Conservation (phyloP, 345 rosid genomes). For the Lenwebbia sp. region DNA sequence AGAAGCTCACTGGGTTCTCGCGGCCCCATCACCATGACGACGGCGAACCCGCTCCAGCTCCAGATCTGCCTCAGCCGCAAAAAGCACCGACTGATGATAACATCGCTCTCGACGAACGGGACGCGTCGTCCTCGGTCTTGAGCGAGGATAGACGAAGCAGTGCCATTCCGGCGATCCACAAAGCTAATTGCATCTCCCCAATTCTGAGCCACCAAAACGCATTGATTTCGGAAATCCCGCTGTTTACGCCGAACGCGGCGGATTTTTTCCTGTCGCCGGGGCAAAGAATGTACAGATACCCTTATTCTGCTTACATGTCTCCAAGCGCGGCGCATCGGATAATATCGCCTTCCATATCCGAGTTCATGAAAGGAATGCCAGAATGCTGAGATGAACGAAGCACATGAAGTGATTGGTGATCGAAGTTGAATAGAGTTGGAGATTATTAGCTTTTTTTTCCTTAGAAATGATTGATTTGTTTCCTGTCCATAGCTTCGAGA, state of each 20-base stretch:
- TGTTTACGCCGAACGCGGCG: constrained; percentile 18
- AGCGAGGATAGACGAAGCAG: neutral
- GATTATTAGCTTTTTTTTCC: neutral
- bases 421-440: neutral
- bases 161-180: neutral
- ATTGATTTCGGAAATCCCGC: constrained; percentile 21
- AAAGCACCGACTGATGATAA: neutral
- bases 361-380: constrained; percentile 21
- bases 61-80: neutral
- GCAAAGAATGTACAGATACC: constrained; percentile 6
- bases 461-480: neutral
- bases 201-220: neutral
- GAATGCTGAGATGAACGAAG: constrained; percentile 8
- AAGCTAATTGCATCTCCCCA: neutral
- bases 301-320: constrained; percentile 3
- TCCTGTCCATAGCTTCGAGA: neutral
- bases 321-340: neutral
- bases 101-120: neutral
- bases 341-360: constrained; percentile 18
- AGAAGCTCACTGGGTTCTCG: constrained; percentile 51
- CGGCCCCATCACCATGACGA: neutral
- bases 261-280: constrained; percentile 21
- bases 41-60: neutral
- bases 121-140: neutral
- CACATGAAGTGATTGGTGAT: neutral